Evolutionary conservation across 2,329 filamentous ascomycete genomes (phyloP).

Genomic region (Coniosporium tulheliwenetii): DNA sequence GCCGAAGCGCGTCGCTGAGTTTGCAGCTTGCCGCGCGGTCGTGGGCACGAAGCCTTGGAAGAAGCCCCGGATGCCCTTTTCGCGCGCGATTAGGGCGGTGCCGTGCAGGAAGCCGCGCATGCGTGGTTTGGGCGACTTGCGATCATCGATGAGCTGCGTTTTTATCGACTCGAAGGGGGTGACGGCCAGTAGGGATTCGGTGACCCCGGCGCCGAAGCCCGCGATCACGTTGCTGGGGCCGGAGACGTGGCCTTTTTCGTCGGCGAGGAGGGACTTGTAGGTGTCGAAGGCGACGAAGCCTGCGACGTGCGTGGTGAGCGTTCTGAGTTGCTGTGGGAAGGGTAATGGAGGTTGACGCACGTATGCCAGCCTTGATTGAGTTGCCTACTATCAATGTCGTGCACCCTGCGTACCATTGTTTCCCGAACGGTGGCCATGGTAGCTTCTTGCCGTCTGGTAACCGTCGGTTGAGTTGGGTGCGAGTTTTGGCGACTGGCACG

Average conservation of each 20-base stretch:
- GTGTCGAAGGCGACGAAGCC: conserved; percentile 93
- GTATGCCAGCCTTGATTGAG: conserved; percentile 87
- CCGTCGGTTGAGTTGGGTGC: conserved; percentile 79
- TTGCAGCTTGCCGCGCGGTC: conserved; percentile 85
- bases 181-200: conserved; percentile 82
- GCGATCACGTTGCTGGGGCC: conserved; percentile 84
- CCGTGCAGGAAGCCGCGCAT: conserved; percentile 89
- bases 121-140: conserved; percentile 69
- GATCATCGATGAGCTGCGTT: conserved; percentile 94
- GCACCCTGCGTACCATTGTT: conserved; percentile 94
- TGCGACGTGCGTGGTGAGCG: conserved; percentile 14
- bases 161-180: conserved; percentile 98
- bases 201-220: conserved; percentile 87
- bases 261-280: conserved; percentile 71
- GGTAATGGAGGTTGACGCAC: conserved; percentile 36
- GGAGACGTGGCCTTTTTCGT: conserved; percentile 74
- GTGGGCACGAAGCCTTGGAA: conserved; percentile 96
- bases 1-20: conserved; percentile 81
- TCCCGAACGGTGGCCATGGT: conserved; percentile 85
- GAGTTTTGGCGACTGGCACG: conserved; percentile 69
- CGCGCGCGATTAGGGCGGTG: conserved; percentile 69
- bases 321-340: too few relatives aligned
- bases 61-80: conserved; percentile 80
- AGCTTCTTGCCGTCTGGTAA: conserved; percentile 72
- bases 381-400: conserved; percentile 95